Conservation (phyloP, 2,329 filamentous ascomycete genomes). For the Nannizziopsis arthrosporioides region DNA sequence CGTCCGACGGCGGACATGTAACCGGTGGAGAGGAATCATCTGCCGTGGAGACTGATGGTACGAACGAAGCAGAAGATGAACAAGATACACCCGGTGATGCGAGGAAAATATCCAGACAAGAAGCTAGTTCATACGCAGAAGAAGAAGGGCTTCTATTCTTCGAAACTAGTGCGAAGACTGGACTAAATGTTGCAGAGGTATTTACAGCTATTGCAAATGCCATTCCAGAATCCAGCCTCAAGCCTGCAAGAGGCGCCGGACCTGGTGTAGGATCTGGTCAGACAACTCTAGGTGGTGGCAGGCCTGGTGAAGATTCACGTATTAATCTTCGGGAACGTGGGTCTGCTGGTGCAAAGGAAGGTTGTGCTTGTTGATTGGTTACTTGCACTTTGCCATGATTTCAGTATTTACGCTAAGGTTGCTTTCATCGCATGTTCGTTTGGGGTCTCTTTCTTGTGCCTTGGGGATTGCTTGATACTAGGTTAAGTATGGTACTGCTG, state of each 20-base stretch:
- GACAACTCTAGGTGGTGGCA: constrained; percentile 43
- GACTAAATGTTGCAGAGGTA: constrained; percentile 85
- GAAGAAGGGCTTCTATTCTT: constrained; percentile 93
- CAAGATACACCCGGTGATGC: constrained; percentile 57
- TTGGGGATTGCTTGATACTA: background rate
- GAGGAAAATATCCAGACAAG: constrained; percentile 77
- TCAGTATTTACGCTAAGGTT: background rate
- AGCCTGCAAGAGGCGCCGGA: constrained; percentile 61
- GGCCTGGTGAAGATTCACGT: constrained; percentile 44
- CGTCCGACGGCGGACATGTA: background rate
- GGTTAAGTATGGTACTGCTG: background rate
- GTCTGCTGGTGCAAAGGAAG: constrained; percentile 70
- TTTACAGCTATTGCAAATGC: constrained; percentile 98
- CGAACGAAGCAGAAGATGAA: constrained; percentile 41
- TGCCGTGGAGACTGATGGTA: background rate
- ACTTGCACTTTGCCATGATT: background rate
- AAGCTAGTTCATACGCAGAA: constrained; percentile 86
- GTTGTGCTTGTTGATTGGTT: constrained; percentile 63
- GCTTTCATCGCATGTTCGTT: constrained; percentile 9
- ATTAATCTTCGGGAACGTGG: constrained; percentile 70
- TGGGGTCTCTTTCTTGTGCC: background rate
- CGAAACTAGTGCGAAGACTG: constrained; percentile 95
- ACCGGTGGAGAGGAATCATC: constrained; percentile 5
- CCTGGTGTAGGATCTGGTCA: constrained; percentile 45
- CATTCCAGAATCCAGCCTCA: constrained; percentile 91